These are phyloP conservation scores for Musa itinerans DNA, from an alignment of 176 grass and related monocot genomes.

Conservation along the genomic window DNA sequence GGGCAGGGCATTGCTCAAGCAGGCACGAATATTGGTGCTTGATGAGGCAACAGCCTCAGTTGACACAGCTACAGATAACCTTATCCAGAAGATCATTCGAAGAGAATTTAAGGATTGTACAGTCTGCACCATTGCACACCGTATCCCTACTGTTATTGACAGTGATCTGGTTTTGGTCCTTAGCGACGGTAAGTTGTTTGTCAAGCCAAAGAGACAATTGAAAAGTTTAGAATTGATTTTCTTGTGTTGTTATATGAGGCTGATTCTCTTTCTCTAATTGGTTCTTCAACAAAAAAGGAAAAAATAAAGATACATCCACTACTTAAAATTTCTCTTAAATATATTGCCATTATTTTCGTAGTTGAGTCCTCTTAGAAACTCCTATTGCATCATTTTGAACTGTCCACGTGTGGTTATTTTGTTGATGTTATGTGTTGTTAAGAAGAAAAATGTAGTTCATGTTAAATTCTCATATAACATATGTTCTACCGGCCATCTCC, in stretches of 20 bases:
- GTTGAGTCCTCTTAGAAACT: too few species aligned
- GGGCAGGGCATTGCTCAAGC: conserved; percentile 82
- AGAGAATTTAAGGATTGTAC: conserved; percentile 88
- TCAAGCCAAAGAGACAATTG: neutral
- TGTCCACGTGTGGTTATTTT: too few species aligned
- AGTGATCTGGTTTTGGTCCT: conserved; percentile 94
- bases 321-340: neutral
- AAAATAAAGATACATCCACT: neutral
- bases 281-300: neutral
- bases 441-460: too few species aligned
- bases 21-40: conserved; percentile 85
- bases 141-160: conserved; percentile 96
- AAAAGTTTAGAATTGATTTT: neutral
- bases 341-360: too few species aligned
- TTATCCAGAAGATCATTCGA: conserved; percentile 95
- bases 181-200: conserved; percentile 49
- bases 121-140: conserved; percentile 92
- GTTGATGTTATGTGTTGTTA: too few species aligned
- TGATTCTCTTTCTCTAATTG: neutral
- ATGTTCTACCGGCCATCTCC: too few species aligned
- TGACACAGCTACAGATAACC: conserved; percentile 95
- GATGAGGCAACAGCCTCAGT: conserved; percentile 98
- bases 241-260: neutral
- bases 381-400: too few species aligned
- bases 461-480: too few species aligned